Evolutionary conservation across 83 land plant species (phyloP).

Genomic region (Picea abies): DNA sequence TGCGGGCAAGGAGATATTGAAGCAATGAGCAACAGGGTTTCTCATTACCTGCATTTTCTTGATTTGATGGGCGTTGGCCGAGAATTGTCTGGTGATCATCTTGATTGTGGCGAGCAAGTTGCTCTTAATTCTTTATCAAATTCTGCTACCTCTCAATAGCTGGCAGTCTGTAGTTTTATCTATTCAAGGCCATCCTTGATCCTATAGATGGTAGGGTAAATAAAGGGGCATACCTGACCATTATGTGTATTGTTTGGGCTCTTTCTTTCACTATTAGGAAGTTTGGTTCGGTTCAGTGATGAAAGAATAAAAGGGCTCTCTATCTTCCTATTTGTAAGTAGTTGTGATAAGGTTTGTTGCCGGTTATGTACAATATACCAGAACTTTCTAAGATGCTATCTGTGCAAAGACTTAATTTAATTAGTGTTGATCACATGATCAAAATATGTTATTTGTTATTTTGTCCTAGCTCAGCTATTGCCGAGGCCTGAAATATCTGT

Average conservation of each 20-base stretch:
- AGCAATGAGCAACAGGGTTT: constrained; percentile 67
- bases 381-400: neutral
- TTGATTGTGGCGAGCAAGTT: constrained; percentile 57
- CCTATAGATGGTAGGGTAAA: neutral
- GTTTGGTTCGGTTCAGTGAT: neutral
- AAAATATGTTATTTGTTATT: neutral
- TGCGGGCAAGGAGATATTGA: constrained; percentile 83
- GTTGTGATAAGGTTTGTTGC: constrained; percentile 3
- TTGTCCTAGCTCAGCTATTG: neutral
- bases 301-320: neutral
- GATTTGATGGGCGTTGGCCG: constrained; percentile 66
- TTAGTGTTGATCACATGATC: neutral
- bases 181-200: neutral
- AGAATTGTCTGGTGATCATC: constrained; percentile 48
- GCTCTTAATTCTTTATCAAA: constrained; percentile 47
- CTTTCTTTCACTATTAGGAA: neutral
- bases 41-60: constrained; percentile 78
- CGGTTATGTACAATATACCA: neutral
- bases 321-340: neutral
- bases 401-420: constrained; percentile 3
- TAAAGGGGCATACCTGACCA: constrained; percentile 7
- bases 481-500: neutral
- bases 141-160: constrained; percentile 13
- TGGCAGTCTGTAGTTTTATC: neutral
- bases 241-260: neutral